These are phyloP conservation scores for Biancaea sappan DNA, from an alignment of 306 rosid species.

Conservation along the genomic window DNA sequence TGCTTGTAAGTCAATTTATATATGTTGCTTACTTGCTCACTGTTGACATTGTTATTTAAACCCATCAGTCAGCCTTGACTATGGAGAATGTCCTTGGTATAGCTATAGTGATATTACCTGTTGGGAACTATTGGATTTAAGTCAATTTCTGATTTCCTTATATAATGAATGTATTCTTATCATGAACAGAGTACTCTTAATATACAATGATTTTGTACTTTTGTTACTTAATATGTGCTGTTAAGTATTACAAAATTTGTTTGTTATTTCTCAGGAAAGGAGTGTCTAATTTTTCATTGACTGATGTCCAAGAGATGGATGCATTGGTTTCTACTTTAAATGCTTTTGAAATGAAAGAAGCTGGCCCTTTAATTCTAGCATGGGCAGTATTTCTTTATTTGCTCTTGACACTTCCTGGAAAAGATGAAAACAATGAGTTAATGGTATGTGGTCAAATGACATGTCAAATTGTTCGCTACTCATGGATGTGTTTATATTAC, in stretches of 20 bases:
- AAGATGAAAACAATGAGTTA: constrained; percentile 63
- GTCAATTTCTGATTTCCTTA: constrained; percentile 24
- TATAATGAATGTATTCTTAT: background rate
- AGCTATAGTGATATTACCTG: constrained; percentile 17
- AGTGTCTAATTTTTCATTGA: constrained; percentile 49
- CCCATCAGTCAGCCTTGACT: constrained; percentile 11
- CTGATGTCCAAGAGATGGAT: constrained; percentile 87
- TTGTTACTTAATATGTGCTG: constrained; percentile 13
- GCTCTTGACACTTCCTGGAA: constrained; percentile 78
- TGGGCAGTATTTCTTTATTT: constrained; percentile 95
- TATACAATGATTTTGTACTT: background rate
- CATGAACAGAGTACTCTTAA: background rate
- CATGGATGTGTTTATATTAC: constrained; percentile 14
- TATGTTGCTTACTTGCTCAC: background rate
- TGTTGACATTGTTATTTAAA: background rate
- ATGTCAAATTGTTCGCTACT: constrained; percentile 31
- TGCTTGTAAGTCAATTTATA: background rate
- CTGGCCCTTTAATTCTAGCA: constrained; percentile 79
- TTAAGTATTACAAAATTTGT: constrained; percentile 29
- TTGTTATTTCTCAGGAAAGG: constrained; percentile 61
- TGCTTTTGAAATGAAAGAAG: constrained; percentile 74
- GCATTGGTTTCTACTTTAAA: constrained; percentile 67
- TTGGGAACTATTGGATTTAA: constrained; percentile 16
- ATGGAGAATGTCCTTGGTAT: constrained; percentile 8
- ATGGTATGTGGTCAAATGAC: constrained; percentile 53